These are phyloP conservation scores for Penicillium sp. DNA, from an alignment of 2,329 filamentous ascomycete species.

Conservation along the genomic window DNA sequence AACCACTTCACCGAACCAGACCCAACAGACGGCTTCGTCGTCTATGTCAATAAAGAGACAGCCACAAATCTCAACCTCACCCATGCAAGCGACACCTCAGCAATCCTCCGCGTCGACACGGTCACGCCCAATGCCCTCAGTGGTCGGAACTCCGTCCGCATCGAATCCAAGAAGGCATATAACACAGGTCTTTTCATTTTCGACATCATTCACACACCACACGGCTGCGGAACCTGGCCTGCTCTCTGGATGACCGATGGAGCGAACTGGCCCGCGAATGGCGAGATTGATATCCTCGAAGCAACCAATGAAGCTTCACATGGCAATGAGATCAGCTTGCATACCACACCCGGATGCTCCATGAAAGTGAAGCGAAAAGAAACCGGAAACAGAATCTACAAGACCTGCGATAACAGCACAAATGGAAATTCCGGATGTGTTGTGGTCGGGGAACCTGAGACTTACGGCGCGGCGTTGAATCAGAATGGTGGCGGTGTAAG, in stretches of 20 bases:
- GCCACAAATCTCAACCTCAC: conserved; percentile 56
- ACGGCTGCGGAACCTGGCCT: conserved; percentile 64
- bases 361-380: conserved; percentile 54
- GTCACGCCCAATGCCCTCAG: conserved; percentile 57
- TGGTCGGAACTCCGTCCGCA: conserved; percentile 62
- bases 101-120: conserved; percentile 62
- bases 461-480: conserved; percentile 56
- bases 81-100: conserved; percentile 53
- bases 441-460: conserved; percentile 45
- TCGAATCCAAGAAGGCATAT: conserved; percentile 61
- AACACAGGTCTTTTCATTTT: conserved; percentile 66
- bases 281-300: conserved; percentile 65
- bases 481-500: conserved; percentile 52
- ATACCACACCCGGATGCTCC: conserved; percentile 57
- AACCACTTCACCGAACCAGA: conserved; percentile 46
- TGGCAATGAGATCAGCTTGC: conserved; percentile 61
- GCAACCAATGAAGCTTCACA: conserved; percentile 54
- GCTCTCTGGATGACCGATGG: conserved; percentile 65
- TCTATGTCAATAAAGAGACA: conserved; percentile 39
- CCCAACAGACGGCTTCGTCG: conserved; percentile 46
- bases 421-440: conserved; percentile 59
- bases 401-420: conserved; percentile 52
- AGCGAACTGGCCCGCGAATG: conserved; percentile 60
- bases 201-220: conserved; percentile 62
- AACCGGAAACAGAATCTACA: conserved; percentile 44